Evolutionary conservation across 1,139 yeast species (phyloP), one percentile per base, ranked within the genome.

Genomic region (Tardiomyces depauwii): DNA sequence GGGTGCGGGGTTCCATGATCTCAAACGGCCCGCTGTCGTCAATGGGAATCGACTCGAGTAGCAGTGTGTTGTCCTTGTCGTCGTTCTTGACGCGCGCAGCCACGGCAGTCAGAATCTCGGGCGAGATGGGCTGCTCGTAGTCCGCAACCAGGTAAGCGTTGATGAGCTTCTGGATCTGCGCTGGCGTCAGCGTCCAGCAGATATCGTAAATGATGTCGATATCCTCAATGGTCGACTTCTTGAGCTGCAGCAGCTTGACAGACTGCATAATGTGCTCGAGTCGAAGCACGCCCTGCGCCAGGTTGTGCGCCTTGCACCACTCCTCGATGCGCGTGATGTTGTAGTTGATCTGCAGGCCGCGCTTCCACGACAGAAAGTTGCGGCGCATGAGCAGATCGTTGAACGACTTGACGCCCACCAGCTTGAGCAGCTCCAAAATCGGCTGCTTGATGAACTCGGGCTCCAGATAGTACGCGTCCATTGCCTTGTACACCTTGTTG

Each of bases 251-350:
- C 53, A 93, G 72, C 68, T 93, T 93, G 43, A 96, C 93, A 23
- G 95, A 93, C 68, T 93, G 98, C 60, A 88, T 76, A 61, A 93
- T 74, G 63, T 89, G 97, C 53, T 84, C 82, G 63, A 93, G 74
- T 59, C 88, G 82, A 39, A 82, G 77, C n/a, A 91, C 77, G 4
- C 95, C 96, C 61, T 89, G 96, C 46, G 86, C 83, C 55, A 93
- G 78, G 49, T 85, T 94, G 64, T 91, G 96, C 4, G 91, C 80
- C 68, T 88, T 91, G 67, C 98, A 91, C 98, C 98, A 93, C 69
- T 93, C 99, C 65, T 89, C 97, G 57, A 93, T 75, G 60, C 98
- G 78, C 6, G 98, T 91, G 47, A 89, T 93, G 64, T 93, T 93
- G 70, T 93, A 93, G 64, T 89, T 91, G 67, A 93, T 79, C 68